Percentiles rank a stretch among this genome's conserved stretches.
phyloP scores from a whole-genome alignment of 345 rosid genomes.

The Brassica incana region DNA sequence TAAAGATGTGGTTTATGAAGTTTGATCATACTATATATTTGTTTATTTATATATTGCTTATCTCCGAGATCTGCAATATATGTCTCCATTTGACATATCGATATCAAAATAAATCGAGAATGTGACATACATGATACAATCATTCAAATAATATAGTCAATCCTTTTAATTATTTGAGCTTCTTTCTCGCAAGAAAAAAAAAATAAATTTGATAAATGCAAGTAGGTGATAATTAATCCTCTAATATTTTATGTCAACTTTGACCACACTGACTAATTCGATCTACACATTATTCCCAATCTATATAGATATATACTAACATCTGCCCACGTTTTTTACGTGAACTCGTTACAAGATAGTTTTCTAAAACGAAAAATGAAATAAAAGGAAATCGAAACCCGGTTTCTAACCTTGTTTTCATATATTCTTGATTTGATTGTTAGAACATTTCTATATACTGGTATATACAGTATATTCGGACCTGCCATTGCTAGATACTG shows the following conservation, averaged over 20 bases:
- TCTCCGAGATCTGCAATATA: background rate
- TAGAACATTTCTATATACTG: too few species aligned
- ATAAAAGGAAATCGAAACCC: too few species aligned
- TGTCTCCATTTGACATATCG: background rate
- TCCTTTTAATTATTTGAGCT: background rate
- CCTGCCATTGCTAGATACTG: too few species aligned
- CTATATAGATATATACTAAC: conserved; percentile 1
- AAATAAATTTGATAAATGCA: conserved; percentile 1
- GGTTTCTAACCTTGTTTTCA: background rate
- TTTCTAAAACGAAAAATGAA: too few species aligned
- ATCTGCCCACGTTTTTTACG: conserved; percentile 34
- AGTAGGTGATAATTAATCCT: background rate
- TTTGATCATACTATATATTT: background rate
- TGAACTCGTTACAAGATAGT: background rate
- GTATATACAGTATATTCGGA: background rate
- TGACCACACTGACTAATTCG: background rate
- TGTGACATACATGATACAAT: conserved; percentile 27
- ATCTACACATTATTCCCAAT: background rate
- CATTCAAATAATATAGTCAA: background rate
- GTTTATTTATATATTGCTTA: background rate
- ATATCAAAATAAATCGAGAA: conserved; percentile 13
- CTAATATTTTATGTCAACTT: conserved; percentile 26
- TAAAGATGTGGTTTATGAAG: background rate
- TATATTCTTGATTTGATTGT: background rate
- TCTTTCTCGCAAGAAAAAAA: background rate